These are phyloP conservation scores for Diaporthe sp. DNA, from an alignment of 2,329 filamentous ascomycete species.

Conservation along the genomic window DNA sequence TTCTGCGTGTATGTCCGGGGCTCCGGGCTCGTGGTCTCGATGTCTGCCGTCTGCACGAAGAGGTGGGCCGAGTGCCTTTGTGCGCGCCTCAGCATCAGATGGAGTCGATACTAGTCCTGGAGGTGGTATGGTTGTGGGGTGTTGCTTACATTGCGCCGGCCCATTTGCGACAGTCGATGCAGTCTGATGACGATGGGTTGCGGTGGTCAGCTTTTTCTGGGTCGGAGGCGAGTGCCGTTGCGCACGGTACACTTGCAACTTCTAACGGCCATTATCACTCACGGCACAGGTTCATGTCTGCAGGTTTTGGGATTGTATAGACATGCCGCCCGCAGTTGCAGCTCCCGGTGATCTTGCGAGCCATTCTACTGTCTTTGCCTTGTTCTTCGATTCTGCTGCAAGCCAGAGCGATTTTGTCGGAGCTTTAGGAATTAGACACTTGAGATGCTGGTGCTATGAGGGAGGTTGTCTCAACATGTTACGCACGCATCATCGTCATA, in stretches of 20 bases:
- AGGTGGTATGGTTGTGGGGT: background rate
- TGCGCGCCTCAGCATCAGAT: background rate
- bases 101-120: background rate
- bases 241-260: background rate
- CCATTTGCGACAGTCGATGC: conserved; percentile 15
- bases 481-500: background rate
- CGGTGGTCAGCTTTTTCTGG: background rate
- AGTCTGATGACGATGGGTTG: background rate
- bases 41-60: conserved; percentile 7
- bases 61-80: conserved; percentile 22
- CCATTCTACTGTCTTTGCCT: background rate
- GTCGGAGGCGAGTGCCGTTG: no score
- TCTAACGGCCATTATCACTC: background rate
- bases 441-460: background rate
- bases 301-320: conserved; percentile 3
- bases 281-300: conserved; percentile 19
- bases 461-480: background rate
- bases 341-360: background rate
- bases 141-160: conserved; percentile 7
- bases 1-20: conserved; percentile 6
- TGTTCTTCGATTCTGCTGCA: background rate
- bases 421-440: no score
- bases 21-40: conserved; percentile 1
- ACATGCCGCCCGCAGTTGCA: conserved; percentile 6
- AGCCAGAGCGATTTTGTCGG: background rate